Percentiles rank a stretch among this genome's conserved stretches.
Conservation (phyloP, 129 eudicot genomes). For the Arctium minus region DNA sequence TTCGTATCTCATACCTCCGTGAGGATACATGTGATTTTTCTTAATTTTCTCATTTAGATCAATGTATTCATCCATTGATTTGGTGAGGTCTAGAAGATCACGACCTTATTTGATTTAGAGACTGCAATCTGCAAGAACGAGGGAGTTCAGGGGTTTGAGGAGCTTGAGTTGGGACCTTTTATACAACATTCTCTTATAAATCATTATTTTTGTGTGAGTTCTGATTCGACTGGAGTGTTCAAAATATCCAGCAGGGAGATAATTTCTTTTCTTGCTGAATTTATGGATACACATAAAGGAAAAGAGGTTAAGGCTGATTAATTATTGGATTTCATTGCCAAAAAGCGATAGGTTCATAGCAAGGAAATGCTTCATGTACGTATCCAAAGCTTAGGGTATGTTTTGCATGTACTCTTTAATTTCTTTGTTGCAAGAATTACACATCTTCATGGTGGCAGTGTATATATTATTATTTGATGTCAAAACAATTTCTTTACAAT, state of each 20-base stretch:
- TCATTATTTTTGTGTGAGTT: slow-evolving; percentile 64
- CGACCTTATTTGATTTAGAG: slow-evolving; percentile 69
- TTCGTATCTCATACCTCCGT: background rate
- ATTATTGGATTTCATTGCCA: slow-evolving; percentile 62
- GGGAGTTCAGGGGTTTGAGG: slow-evolving; percentile 64
- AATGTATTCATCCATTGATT: slow-evolving; percentile 77
- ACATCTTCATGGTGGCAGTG: background rate
- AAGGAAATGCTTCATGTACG: slow-evolving; percentile 61
- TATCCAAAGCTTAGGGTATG: slow-evolving; percentile 80
- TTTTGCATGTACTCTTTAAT: background rate
- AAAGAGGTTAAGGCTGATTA: slow-evolving; percentile 38
- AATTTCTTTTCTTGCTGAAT: slow-evolving; percentile 41
- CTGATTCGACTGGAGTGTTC: slow-evolving; percentile 41
- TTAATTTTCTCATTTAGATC: slow-evolving; percentile 32
- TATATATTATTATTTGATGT: background rate
- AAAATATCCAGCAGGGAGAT: slow-evolving; percentile 54
- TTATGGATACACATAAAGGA: slow-evolving; percentile 28
- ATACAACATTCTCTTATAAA: slow-evolving; percentile 59
- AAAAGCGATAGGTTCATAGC: slow-evolving; percentile 35
- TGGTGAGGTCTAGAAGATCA: slow-evolving; percentile 69
- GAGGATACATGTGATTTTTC: background rate
- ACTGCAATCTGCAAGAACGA: slow-evolving; percentile 69
- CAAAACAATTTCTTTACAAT: background rate
- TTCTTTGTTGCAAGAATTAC: background rate
- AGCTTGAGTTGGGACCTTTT: slow-evolving; percentile 82